Conservation (phyloP, 345 rosid genomes). For the Sisymbrium altissimum region DNA sequence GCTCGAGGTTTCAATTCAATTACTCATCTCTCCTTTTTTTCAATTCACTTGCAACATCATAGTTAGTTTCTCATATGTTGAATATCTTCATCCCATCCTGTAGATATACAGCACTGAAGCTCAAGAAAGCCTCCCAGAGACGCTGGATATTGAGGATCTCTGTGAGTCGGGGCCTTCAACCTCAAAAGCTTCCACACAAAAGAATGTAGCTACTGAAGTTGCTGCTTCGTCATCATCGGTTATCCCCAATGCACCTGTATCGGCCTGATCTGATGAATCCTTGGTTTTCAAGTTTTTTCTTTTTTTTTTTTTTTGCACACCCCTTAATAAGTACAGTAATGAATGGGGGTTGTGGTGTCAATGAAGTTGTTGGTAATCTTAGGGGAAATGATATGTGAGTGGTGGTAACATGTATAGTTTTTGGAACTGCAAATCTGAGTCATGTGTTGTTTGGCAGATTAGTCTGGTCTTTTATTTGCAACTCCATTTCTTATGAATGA, state of each 20-base stretch:
- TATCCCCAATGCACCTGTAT: slow-evolving; percentile 25
- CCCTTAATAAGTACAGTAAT: slow-evolving; percentile 27
- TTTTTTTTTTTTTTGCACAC: not conserved
- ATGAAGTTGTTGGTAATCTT: not conserved
- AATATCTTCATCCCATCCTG: no score
- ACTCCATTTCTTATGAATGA: slow-evolving; percentile 14
- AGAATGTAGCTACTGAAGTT: slow-evolving; percentile 34
- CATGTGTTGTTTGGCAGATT: slow-evolving; percentile 6
- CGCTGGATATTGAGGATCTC: slow-evolving; percentile 75
- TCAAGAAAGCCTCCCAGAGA: slow-evolving; percentile 61
- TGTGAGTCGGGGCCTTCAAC: slow-evolving; percentile 42
- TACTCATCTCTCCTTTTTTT: not conserved
- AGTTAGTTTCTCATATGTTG: no score
- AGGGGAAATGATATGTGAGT: not conserved
- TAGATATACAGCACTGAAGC: slow-evolving; percentile 49
- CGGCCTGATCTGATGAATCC: slow-evolving; percentile 25
- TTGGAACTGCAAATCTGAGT: slow-evolving; percentile 18
- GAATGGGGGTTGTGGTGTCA: not conserved
- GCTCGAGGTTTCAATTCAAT: slow-evolving; percentile 58
- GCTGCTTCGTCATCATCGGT: slow-evolving; percentile 48
- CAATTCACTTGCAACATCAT: not conserved
- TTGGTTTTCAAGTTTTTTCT: not conserved
- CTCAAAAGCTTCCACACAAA: slow-evolving; percentile 44
- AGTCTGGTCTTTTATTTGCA: slow-evolving; percentile 14
- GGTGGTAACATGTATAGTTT: slow-evolving; percentile 11